Percentiles rank a stretch among this genome's conserved stretches.
phyloP scores from a whole-genome alignment of 371 early-diverging fungal species.

The Rhizomucor pusillus region DNA sequence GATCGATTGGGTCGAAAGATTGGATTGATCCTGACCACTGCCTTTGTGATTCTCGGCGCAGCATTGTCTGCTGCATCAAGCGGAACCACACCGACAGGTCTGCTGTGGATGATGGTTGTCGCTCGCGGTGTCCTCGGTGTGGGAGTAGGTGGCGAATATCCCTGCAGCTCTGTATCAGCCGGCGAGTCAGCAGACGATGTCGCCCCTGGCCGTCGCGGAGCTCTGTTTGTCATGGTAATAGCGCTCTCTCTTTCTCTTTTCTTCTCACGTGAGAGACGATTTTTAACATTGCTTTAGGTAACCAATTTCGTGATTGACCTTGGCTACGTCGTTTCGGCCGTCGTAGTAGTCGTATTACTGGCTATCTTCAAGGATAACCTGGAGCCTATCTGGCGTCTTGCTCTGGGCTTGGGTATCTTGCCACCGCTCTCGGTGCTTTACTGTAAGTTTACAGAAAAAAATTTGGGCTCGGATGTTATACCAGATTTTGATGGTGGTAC shows the following conservation, averaged over 20 bases:
- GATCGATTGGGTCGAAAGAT: constrained; percentile 44
- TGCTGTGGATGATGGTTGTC: constrained; percentile 63
- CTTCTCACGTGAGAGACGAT: not conserved
- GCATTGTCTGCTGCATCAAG: constrained; percentile 37
- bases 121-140: constrained; percentile 54
- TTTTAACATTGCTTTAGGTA: constrained; percentile 21
- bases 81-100: constrained; percentile 32
- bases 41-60: constrained; percentile 45
- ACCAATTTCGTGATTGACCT: constrained; percentile 57
- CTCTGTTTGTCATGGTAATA: constrained; percentile 48
- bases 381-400: constrained; percentile 56
- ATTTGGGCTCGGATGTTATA: too few species aligned
- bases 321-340: constrained; percentile 59
- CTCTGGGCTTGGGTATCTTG: constrained; percentile 54
- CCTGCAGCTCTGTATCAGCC: constrained; percentile 43
- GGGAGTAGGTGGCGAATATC: constrained; percentile 26
- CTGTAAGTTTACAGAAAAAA: constrained; percentile 27
- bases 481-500: too few species aligned
- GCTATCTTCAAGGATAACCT: constrained; percentile 49
- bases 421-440: constrained; percentile 60
- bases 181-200: constrained; percentile 62
- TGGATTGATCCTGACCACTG: constrained; percentile 31
- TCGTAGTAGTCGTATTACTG: constrained; percentile 48
- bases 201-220: constrained; percentile 49
- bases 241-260: not conserved